These are phyloP conservation scores for Penium margaritaceum DNA, from an alignment of 139 green algal genomes.

Conservation along the genomic window DNA sequence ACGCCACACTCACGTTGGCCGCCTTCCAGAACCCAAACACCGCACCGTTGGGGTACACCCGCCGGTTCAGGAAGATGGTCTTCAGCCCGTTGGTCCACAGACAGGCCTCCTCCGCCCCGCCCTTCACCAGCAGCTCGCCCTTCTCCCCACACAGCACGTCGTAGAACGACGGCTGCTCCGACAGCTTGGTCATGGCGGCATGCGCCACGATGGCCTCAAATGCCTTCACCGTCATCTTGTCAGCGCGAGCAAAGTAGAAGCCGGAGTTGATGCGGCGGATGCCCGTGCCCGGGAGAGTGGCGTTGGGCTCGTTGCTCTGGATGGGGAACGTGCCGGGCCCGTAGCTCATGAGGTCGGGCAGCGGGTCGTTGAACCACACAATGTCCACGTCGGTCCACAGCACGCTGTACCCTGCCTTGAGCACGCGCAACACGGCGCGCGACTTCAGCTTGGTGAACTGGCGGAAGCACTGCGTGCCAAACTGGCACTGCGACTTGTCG, in stretches of 20 bases:
- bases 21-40: constrained; percentile 22
- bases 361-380: constrained; percentile 25
- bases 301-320: constrained; percentile 26
- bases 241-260: constrained; percentile 27
- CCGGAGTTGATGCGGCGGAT: constrained; percentile 16
- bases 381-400: constrained; percentile 32
- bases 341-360: constrained; percentile 24
- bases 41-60: constrained; percentile 20
- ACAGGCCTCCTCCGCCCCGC: not conserved
- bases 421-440: constrained; percentile 14
- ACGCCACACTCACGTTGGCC: not conserved
- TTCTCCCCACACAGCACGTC: constrained; percentile 15
- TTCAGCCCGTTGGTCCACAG: not conserved
- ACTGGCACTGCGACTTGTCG: constrained; percentile 8
- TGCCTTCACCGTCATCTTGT: constrained; percentile 11
- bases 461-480: constrained; percentile 26
- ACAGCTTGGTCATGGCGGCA: constrained; percentile 20
- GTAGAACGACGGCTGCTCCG: constrained; percentile 35
- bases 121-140: constrained; percentile 3
- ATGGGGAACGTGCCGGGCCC: constrained; percentile 29
- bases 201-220: constrained; percentile 18
- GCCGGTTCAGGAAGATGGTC: constrained; percentile 13
- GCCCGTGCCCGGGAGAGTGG: not conserved
- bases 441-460: constrained; percentile 23
- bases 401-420: constrained; percentile 14